Base-by-base conservation (phyloP, 1,284 basidiomycete species). In the Ganoderma meredithae region DNA sequence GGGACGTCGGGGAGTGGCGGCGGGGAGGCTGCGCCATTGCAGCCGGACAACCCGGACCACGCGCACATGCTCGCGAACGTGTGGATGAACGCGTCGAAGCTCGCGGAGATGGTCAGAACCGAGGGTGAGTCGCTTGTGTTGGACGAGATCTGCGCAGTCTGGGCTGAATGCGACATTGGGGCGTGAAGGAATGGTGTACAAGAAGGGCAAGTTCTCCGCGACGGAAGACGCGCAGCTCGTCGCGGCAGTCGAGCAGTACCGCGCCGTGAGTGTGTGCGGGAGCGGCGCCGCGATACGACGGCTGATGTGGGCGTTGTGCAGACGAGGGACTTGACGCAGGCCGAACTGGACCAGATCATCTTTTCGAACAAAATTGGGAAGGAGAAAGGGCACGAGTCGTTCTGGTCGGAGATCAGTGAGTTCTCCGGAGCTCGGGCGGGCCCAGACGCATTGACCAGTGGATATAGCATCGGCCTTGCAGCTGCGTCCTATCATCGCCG, bases 191-290 rank as follows among this genome's bases (percentile, higher is more conserved):
- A 84, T 95, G 22, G 85, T 92, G 4, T 95, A 92, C 77, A 94
- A 92, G 79, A 93, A 93, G 77, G 94, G 94, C 22, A 93, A 93
- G 76, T 95, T 95, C 75, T 92, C 91, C 19, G 86, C 87, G 1
- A 88, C 88, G 55, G 94, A 95, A 75, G 90, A 90, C 70, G 84
- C 87, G 27, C 87, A 88, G 70, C 78, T 95, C 1, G 84, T 82
- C 69, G 78, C 79, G 19, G 91, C 91, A 7, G 87, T 95, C 41
- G 87, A 90, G 68, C 78, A 79, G 4, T 95, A 90, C 76, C 85
- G 86, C 64, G 74, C 79, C 36, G 92, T 92, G 73, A 63, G 88
- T 80, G 39, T 43, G n/a, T 43, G 40, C 40, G 58, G 22, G 31
- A 6, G 13, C n/a, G 58, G 22, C 15, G 39, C 58, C 58, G 58